Conservation (phyloP, 495 filamentous ascomycete species). For the Tuber indicum region DNA sequence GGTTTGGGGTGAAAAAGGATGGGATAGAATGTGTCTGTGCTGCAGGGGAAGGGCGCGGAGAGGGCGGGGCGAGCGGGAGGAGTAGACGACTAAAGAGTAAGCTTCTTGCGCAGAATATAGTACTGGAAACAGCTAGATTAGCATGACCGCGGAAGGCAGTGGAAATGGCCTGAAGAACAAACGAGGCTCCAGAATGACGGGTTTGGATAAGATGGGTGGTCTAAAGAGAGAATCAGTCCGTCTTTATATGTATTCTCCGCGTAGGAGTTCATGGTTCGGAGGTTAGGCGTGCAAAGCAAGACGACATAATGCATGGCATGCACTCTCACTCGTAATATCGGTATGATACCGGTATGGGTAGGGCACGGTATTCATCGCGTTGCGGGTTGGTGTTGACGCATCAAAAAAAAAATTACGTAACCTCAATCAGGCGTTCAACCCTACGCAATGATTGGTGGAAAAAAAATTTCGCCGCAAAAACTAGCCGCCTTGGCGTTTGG, state of each 20-base stretch:
- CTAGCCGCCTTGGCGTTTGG: slow-evolving; percentile 12
- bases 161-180: not conserved
- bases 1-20: not conserved
- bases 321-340: not conserved
- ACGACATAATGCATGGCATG: not conserved
- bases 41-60: not conserved
- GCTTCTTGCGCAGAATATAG: not conserved
- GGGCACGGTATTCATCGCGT: no score
- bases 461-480: slow-evolving; percentile 19
- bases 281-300: not conserved
- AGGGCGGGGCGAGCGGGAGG: not conserved
- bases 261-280: not conserved
- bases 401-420: no score
- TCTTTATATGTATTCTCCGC: not conserved
- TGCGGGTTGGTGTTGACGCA: no score
- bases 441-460: not conserved
- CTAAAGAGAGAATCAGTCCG: not conserved
- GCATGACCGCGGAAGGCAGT: not conserved
- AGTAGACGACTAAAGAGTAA: not conserved
- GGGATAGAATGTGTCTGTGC: not conserved
- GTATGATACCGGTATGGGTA: not conserved
- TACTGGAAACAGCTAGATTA: not conserved
- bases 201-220: not conserved
- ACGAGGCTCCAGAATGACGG: not conserved
- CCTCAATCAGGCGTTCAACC: not conserved